Percentiles rank a stretch among this genome's conserved stretches.
Conservation (phyloP, 495 filamentous ascomycete genomes). For the Darksidea phi region DNA sequence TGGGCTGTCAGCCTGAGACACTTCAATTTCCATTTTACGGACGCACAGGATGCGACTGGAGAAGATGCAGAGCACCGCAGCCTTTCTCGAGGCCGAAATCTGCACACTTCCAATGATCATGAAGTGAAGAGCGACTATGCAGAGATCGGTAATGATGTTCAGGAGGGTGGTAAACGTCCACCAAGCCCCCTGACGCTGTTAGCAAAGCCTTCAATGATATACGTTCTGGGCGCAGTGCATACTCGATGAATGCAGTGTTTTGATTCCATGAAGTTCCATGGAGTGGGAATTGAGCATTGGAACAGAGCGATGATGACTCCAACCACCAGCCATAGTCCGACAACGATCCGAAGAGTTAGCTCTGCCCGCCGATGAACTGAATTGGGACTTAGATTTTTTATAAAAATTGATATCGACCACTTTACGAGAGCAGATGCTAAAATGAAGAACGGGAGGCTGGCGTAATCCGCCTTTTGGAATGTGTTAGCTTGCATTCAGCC, state of each 20-base stretch:
- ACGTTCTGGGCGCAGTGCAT: neutral
- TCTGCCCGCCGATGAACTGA: neutral
- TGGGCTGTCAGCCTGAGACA: neutral
- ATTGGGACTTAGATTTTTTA: neutral
- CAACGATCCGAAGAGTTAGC: too few species aligned
- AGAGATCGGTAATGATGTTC: neutral
- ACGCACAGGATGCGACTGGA: neutral
- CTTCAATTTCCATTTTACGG: neutral
- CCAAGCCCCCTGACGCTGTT: neutral
- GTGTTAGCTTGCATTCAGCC: too few species aligned
- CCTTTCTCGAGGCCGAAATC: neutral
- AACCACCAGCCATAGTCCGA: too few species aligned
- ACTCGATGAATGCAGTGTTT: too few species aligned
- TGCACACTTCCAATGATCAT: neutral
- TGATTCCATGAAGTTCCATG: too few species aligned
- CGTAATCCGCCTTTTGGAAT: too few species aligned
- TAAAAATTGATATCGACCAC: neutral
- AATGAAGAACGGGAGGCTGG: too few species aligned
- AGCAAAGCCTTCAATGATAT: neutral
- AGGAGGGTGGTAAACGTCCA: neutral
- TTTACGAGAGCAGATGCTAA: neutral
- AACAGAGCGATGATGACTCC: too few species aligned
- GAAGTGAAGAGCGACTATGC: neutral
- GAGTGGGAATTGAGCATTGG: too few species aligned
- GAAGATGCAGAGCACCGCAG: neutral